Percentiles rank a stretch among this genome's conserved stretches.
Conservation (phyloP, 2,329 filamentous ascomycete species). For the Microcyclospora tardicrescens region DNA sequence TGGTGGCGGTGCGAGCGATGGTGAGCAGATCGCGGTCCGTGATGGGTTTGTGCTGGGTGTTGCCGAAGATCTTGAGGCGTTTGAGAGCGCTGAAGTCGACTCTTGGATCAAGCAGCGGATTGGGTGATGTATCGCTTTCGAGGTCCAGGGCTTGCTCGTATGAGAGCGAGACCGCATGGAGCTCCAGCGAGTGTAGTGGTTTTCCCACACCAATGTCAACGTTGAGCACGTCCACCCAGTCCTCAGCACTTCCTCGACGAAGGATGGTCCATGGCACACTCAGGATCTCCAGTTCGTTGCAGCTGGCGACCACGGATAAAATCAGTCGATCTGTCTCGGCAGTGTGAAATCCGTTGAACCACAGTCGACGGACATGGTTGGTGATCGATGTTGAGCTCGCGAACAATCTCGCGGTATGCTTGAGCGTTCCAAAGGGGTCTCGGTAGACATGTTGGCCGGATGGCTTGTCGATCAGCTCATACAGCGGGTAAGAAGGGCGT, state of each 20-base stretch:
- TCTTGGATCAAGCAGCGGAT: conserved; percentile 29
- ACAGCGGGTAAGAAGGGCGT: conserved; percentile 30
- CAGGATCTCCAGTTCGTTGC: conserved; percentile 34
- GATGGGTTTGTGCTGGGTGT: conserved; percentile 40
- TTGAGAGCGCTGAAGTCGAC: conserved; percentile 38
- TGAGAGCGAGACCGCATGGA: conserved; percentile 38
- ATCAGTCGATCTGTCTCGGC: conserved; percentile 38
- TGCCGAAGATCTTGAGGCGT: conserved; percentile 42
- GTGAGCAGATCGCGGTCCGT: conserved; percentile 36
- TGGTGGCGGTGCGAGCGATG: conserved; percentile 39
- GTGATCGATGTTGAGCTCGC: conserved; percentile 32
- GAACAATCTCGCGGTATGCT: conserved; percentile 35
- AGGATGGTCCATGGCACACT: conserved; percentile 42
- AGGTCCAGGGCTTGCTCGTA: conserved; percentile 30
- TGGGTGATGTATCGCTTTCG: conserved; percentile 24
- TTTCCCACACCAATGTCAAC: conserved; percentile 25
- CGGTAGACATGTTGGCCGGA: conserved; percentile 38
- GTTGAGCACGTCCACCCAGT: conserved; percentile 37
- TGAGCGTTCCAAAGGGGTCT: conserved; percentile 38
- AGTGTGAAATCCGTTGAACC: conserved; percentile 43
- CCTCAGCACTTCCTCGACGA: conserved; percentile 33
- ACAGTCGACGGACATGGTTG: conserved; percentile 38
- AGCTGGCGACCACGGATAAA: conserved; percentile 35
- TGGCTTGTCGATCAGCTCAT: conserved; percentile 36
- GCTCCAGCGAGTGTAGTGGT: conserved; percentile 38